Evolutionary conservation across 129 eudicot species (phyloP), one percentile per base, ranked within the genome.

Genomic region (Mikania micrantha): DNA sequence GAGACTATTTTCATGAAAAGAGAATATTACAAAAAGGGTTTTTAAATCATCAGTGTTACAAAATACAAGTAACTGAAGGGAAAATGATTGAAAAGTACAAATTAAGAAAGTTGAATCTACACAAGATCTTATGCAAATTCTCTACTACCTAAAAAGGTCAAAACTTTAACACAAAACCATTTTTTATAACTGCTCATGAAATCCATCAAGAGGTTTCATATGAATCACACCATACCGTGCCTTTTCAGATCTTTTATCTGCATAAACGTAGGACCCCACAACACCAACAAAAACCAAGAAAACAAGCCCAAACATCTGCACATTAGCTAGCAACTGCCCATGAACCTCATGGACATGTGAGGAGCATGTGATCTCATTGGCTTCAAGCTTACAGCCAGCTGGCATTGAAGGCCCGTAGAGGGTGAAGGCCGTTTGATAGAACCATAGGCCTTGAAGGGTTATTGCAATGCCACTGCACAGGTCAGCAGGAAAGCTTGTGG

Each of bases 401-500:
- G 98, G 98, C 91, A 92, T 88, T 77, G 86, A 84, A 10, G 96
- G 85, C 22, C 98, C 96, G 20, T 92, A 88, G 52, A 92, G 95
- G 19, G 95, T 80, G 77, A 88, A 88, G 0, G 96, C 98, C 3
- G 95, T 88, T 72, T 88, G 98, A 73, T 84, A 92, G 71, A 88
- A 88, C 96, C 98, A 88, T n/a, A 92, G 85, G 76, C 96, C 98
- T 82, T 92, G 98, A 42, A 92, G 95, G 10, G 98, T 77, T 68
- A 88, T 73, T 16, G 88, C 87, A 34, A 88, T 78, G 45, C 95
- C 96, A 12, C 77, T 78, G 63, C 79, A 77, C 48, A 92, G 74
- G 69, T 92, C 98, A 20, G 84, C 87, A 12, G 95, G 82, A 29
- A 92, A 86, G 77, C 95, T 92, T 1, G 91, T 85, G n/a, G 96